Percentiles rank a stretch among this genome's conserved stretches.
phyloP scores from a whole-genome alignment of 2,329 filamentous ascomycete species.

The Trichoderma polysporum region DNA sequence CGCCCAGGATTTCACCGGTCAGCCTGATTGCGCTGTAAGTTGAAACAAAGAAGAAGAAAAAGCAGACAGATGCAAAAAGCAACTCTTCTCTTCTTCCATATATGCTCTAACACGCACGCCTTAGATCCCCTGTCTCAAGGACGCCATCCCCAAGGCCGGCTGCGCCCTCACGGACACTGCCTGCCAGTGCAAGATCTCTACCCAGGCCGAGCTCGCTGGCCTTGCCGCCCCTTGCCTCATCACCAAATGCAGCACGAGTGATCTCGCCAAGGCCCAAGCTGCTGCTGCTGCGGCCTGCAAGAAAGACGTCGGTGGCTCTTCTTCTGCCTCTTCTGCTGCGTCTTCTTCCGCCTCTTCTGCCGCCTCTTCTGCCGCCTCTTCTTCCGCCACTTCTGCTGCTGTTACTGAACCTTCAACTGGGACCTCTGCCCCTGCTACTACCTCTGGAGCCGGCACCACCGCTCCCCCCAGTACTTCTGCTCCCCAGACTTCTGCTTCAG shows the following conservation, averaged over 20 bases:
- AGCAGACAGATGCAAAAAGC: no score
- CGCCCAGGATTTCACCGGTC: slow-evolving; percentile 39
- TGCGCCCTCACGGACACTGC: slow-evolving; percentile 38
- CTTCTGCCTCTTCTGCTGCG: neutral
- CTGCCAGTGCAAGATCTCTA: slow-evolving; percentile 41
- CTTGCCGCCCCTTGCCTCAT: slow-evolving; percentile 36
- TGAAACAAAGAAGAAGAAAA: neutral
- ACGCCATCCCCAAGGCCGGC: slow-evolving; percentile 37
- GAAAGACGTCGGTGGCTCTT: slow-evolving; percentile 4
- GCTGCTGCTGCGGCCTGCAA: slow-evolving; percentile 35
- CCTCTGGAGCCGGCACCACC: slow-evolving; percentile 2
- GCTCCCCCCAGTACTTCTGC: slow-evolving; percentile 12
- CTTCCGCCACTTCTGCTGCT: slow-evolving; percentile 12
- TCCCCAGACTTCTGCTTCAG: neutral
- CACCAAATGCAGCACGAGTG: slow-evolving; percentile 34
- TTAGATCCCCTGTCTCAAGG: slow-evolving; percentile 37
- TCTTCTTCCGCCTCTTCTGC: slow-evolving; percentile 6
- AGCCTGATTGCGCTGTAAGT: slow-evolving; percentile 45
- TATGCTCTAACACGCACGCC: neutral
- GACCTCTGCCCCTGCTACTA: neutral
- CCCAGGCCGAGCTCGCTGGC: slow-evolving; percentile 33
- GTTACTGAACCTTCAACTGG: slow-evolving; percentile 6
- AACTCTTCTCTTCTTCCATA: neutral
- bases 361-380: slow-evolving; percentile 1
- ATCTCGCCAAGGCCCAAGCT: slow-evolving; percentile 34